These are phyloP conservation scores for Aureobasidium sp. DNA, from an alignment of 2,329 filamentous ascomycete genomes.

Conservation along the genomic window DNA sequence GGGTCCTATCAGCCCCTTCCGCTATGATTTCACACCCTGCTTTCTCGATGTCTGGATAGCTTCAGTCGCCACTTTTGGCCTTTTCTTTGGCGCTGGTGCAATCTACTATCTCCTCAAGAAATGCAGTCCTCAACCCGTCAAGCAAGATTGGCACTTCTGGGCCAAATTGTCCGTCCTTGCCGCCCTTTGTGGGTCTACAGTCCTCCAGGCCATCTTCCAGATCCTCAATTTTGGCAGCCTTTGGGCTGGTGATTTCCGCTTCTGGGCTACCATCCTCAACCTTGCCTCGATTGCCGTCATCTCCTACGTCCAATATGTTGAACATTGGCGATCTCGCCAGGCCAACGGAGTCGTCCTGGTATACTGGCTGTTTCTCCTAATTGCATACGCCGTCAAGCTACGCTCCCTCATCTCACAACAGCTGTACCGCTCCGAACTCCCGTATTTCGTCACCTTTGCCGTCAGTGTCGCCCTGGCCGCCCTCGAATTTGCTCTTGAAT, in stretches of 20 bases:
- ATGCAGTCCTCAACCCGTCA: slow-evolving; percentile 58
- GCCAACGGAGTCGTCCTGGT: slow-evolving; percentile 84
- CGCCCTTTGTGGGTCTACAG: slow-evolving; percentile 60
- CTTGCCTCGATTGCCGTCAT: slow-evolving; percentile 67
- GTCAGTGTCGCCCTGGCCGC: slow-evolving; percentile 63
- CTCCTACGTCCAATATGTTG: slow-evolving; percentile 75
- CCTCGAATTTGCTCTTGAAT: slow-evolving; percentile 71
- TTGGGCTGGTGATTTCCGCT: slow-evolving; percentile 76
- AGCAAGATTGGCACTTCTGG: slow-evolving; percentile 90
- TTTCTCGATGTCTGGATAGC: slow-evolving; percentile 91
- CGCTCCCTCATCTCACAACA: slow-evolving; percentile 77
- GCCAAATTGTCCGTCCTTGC: slow-evolving; percentile 70
- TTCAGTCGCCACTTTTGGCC: slow-evolving; percentile 68
- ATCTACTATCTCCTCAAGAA: slow-evolving; percentile 72
- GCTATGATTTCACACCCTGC: slow-evolving; percentile 95
- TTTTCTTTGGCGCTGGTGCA: slow-evolving; percentile 69
- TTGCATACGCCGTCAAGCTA: slow-evolving; percentile 73
- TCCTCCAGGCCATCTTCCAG: slow-evolving; percentile 68
- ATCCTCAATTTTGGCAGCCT: slow-evolving; percentile 60
- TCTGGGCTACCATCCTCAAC: slow-evolving; percentile 71
- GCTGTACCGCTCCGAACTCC: slow-evolving; percentile 56
- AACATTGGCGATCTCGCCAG: slow-evolving; percentile 75
- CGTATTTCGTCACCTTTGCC: slow-evolving; percentile 73
- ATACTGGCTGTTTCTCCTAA: slow-evolving; percentile 83
- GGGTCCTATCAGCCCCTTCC: slow-evolving; percentile 79